Conservation (phyloP, 495 filamentous ascomycete genomes). For the Hypoxylon cercidicola region DNA sequence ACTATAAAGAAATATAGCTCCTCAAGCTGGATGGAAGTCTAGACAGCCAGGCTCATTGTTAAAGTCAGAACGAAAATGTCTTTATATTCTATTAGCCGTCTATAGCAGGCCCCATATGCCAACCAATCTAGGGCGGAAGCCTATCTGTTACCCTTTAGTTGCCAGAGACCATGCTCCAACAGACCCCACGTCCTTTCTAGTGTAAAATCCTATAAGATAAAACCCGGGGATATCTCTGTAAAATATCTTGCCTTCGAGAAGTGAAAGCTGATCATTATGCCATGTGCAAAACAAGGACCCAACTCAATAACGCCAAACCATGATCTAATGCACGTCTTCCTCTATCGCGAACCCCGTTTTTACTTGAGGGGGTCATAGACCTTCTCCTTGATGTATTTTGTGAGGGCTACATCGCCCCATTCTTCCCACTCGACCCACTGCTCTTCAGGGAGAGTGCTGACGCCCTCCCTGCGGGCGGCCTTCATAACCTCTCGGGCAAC, state of each 20-base stretch:
- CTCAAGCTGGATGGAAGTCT: too few relatives aligned
- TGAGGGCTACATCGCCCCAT: conserved; percentile 79
- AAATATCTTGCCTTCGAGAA: too few relatives aligned
- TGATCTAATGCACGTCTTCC: conserved; percentile 34
- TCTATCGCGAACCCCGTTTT: conserved; percentile 18
- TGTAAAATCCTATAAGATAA: too few relatives aligned
- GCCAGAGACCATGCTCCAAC: too few relatives aligned
- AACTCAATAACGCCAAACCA: conserved; percentile 34
- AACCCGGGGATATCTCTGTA: too few relatives aligned
- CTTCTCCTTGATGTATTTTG: conserved; percentile 78
- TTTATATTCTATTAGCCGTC: conserved; percentile 35
- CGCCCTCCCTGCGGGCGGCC: conserved; percentile 72
- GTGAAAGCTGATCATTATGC: too few relatives aligned
- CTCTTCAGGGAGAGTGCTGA: conserved; percentile 67
- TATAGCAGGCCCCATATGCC: conserved; percentile 26
- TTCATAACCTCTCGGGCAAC: conserved; percentile 95
- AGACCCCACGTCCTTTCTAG: too few relatives aligned
- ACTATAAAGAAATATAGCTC: too few relatives aligned
- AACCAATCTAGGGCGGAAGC: too few relatives aligned
- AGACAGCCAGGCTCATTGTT: too few relatives aligned
- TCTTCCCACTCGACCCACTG: conserved; percentile 86
- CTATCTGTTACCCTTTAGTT: too few relatives aligned
- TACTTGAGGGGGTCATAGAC: conserved; percentile 78
- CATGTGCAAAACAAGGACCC: conserved; percentile 8
- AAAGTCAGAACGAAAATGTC: conserved; percentile 24